Evolutionary conservation across 1,139 yeast species (phyloP), one percentile per base, ranked within the genome.

Genomic region (Candida anutae): DNA sequence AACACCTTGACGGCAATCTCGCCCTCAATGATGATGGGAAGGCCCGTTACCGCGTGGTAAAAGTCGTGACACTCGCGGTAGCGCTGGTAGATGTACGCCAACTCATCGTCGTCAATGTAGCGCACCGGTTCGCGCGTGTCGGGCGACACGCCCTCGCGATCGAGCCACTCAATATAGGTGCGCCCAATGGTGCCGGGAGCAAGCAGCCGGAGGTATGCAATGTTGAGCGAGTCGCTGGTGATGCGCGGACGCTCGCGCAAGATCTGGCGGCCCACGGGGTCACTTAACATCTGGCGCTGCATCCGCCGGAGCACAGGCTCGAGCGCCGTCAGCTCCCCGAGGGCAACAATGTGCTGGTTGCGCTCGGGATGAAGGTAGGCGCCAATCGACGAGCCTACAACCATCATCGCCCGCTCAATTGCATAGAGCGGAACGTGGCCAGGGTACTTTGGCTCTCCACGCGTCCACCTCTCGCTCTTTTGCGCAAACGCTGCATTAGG

Each of bases 1-100:
- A 93, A 76, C 16, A 88, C 82, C 54, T 90, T 90, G 15, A 90
- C 82, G 1, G 95, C 85, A 28, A 90, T 81, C 49, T 90, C 99
- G 12, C 98, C 99, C 47, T 90, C 98, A 41, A 93, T 75, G 23
- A 83, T 79, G 24, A 88, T 83, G 0, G 97, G 97, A 29, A 85
- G 65, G 6, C 94, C 93, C 0, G 94, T 81, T 22, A 90, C 67
- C 2, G 97, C 85, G 51, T 90, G 99, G 48, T 87, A 90, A 46
- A 90, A 90, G 51, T 90, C 99, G 45, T 90, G 99, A 48, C 96
- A 88, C 49, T 90, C 97, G 29, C 99, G 72, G 53, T 90, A 90
- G 39, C 98, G 61, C 50, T 87, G 94, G 64, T 77, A 85, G 12
- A 90, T 81, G 46, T 81, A 90, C 1, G 96, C 96, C 43, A 87